Percentiles rank a stretch among this genome's conserved stretches.
phyloP scores from a whole-genome alignment of 225 moss, liverwort and hornwort species.

The Pseudoscleropodium purum region DNA sequence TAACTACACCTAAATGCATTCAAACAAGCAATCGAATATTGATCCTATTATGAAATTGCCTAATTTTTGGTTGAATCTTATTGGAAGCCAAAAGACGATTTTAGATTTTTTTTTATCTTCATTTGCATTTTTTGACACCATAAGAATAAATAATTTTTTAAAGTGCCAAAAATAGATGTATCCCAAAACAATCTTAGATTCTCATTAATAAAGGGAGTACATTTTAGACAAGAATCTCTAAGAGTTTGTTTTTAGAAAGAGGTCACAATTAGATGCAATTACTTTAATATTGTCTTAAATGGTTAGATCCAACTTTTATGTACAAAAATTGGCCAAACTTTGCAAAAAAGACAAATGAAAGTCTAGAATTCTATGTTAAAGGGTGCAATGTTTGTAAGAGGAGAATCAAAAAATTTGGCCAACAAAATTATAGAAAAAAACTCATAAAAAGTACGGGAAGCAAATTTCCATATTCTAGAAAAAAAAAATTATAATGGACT shows the following conservation, averaged over 20 bases:
- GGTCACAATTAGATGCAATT: neutral
- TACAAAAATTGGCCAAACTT: too few species aligned
- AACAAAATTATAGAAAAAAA: accelerated
- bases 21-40: neutral
- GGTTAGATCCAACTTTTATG: accelerated
- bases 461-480: neutral
- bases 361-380: accelerated
- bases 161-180: too few species aligned
- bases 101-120: accelerated
- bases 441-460: accelerated
- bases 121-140: accelerated
- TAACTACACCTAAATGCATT: accelerated
- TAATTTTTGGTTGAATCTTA: too few species aligned
- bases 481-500: neutral
- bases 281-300: neutral
- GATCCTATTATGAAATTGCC: accelerated
- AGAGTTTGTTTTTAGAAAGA: too few species aligned
- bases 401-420: neutral
- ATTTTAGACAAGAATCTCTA: too few species aligned
- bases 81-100: neutral
- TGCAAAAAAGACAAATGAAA: neutral
- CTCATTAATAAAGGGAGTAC: neutral
- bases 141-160: neutral
- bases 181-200: accelerated
- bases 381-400: neutral